Percentiles rank a stretch among this genome's conserved stretches.
These are phyloP conservation scores for Suillus cothurnatus DNA, from an alignment of 768 basidiomycete genomes.

Conservation along the genomic window DNA sequence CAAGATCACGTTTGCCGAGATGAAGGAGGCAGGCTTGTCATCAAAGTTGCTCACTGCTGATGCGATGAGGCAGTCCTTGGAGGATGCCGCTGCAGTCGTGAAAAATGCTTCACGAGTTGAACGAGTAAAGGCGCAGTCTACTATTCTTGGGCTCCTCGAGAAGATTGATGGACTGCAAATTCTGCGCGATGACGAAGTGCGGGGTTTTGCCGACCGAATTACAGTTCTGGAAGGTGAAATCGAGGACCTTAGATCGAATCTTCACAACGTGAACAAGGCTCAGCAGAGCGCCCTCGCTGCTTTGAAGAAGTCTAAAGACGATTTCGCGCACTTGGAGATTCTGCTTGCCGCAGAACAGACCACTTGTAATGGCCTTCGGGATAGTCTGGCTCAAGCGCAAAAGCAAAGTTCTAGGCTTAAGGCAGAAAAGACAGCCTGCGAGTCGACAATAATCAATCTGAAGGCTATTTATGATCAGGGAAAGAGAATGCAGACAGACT, in stretches of 20 bases:
- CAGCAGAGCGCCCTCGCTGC: background rate
- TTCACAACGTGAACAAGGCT: background rate
- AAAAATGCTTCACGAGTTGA: conserved; percentile 7
- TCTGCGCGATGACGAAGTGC: conserved; percentile 11
- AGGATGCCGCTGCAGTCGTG: background rate
- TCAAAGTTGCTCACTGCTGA: conserved; percentile 1
- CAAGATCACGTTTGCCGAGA: background rate
- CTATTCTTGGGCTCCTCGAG: conserved; percentile 12
- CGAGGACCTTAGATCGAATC: background rate
- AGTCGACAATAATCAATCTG: conserved; percentile 36
- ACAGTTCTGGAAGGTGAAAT: background rate
- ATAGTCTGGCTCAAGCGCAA: conserved; percentile 30
- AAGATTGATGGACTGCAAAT: conserved; percentile 11
- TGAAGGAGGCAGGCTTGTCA: conserved; percentile 2
- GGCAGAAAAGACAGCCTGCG: conserved; percentile 37
- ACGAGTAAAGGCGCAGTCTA: conserved; percentile 10
- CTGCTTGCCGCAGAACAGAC: background rate
- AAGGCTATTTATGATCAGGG: conserved; percentile 34
- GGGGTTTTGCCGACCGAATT: background rate
- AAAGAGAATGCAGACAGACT: conserved; percentile 36
- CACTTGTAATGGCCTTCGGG: background rate
- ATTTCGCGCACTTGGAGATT: background rate
- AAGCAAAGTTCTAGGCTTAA: conserved; percentile 35
- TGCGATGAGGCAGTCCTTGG: background rate
- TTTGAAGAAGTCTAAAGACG: background rate